A percentile compares a stretch with the other conserved stretches of the same genome.
phyloP scores from a whole-genome alignment of 148 eudicot species.

The Suaeda aralocaspica region DNA sequence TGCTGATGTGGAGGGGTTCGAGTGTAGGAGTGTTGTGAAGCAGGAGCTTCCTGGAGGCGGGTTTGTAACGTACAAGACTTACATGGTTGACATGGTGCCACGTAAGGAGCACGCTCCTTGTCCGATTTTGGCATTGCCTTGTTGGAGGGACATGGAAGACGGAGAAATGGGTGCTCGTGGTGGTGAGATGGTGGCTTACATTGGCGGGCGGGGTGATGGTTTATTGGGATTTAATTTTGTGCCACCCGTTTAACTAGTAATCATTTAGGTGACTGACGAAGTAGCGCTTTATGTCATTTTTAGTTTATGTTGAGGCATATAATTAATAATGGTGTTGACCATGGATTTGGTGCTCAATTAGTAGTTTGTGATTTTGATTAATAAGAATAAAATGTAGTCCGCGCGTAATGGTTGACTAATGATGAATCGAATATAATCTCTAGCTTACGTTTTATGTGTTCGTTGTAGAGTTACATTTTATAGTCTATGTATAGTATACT shows the following conservation, averaged over 20 bases:
- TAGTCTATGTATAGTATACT: no score
- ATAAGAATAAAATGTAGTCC: no score
- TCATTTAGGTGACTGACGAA: not conserved
- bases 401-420: no score
- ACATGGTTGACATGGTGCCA: not conserved
- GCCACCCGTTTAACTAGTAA: not conserved
- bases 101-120: not conserved
- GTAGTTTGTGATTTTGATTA: no score
- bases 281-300: no score
- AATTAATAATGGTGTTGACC: no score
- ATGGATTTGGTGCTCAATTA: no score
- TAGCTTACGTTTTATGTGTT: not conserved
- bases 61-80: slow-evolving; percentile 27
- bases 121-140: not conserved
- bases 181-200: not conserved
- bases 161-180: not conserved
- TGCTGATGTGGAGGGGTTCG: slow-evolving; percentile 24
- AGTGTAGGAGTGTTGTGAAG: slow-evolving; percentile 21
- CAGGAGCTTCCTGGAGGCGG: slow-evolving; percentile 25
- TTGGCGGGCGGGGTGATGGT: not conserved
- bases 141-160: not conserved
- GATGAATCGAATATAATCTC: not conserved
- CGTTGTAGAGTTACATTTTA: no score
- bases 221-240: not conserved
- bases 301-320: no score